Percentiles rank a stretch among this genome's conserved stretches.
phyloP scores from a whole-genome alignment of 768 basidiomycete genomes.

The Boletus huronensis region DNA sequence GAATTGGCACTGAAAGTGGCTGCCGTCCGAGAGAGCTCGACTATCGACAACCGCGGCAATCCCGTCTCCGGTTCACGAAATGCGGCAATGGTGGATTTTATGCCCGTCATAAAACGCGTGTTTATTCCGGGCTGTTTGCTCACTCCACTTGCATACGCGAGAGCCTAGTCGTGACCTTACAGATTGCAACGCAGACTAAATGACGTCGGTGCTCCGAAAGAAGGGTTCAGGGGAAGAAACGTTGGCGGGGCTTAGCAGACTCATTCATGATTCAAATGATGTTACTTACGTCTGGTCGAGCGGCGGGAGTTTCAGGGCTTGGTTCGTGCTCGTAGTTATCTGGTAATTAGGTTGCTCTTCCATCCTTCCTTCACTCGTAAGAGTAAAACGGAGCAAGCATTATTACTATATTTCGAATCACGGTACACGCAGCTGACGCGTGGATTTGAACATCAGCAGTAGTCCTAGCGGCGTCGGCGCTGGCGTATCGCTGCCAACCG shows the following conservation, averaged over 20 bases:
- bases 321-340: not conserved
- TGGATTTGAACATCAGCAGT: conserved; percentile 2
- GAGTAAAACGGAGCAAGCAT: not conserved
- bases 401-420: not conserved
- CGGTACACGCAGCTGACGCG: conserved; percentile 10
- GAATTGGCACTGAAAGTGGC: conserved; percentile 21
- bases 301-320: not conserved
- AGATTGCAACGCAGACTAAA: not conserved
- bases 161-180: not conserved
- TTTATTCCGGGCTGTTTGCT: conserved; percentile 1
- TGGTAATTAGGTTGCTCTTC: conserved; percentile 1
- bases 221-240: not conserved
- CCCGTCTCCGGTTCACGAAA: not conserved
- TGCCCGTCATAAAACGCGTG: conserved; percentile 5
- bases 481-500: conserved; percentile 10
- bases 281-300: conserved; percentile 8
- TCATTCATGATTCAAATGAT: not conserved
- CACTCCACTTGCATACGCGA: not conserved
- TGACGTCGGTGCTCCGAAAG: not conserved
- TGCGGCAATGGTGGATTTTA: conserved; percentile 12
- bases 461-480: conserved; percentile 3
- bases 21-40: conserved; percentile 20
- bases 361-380: not conserved
- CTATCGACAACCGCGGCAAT: accelerated
- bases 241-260: not conserved